Base-by-base conservation (phyloP, 164 flowering plant genomes). In the Buxus sempervirens region DNA sequence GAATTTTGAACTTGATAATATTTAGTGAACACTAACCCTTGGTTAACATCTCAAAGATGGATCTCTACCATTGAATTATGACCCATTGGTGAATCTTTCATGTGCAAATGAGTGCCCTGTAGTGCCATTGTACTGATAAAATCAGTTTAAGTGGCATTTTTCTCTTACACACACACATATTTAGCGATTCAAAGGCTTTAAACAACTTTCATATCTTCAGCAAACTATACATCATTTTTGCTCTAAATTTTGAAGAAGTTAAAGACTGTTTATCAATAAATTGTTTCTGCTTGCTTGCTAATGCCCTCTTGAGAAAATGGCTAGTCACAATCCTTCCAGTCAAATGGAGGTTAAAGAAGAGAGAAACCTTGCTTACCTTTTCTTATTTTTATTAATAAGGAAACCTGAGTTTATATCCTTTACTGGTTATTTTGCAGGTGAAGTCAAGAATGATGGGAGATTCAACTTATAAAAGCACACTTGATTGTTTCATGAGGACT, bases 381-480 rank as follows among this genome's bases (percentile, higher is more conserved):
- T 32, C 5, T 32, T 32, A 32, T 32, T 10, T 41, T 41, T 6
- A 45, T 45, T 4, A 45, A 45, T 6, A 4, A 45, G 51, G 1
- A 45, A 45, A 45, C 51, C n/a, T 54, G 65, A 21, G 42, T 32
- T 60, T 75, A 48, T 45, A 67, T 67, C 4, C 51, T 49, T 48
- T 71, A 62, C 45, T 65, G 24, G 66, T 67, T 67, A 32, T 71
- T 28, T 73, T 79, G 62, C 88, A 91, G 98, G 91, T 91, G 61
- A 91, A 94, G 75, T 94, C 98, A 53, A 87, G 97, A 85, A 91
- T 94, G 98, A 91, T 91, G 98, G 97, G 97, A 60, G 98, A 88
- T 72, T 75, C 96, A 49, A 67, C 85, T 60, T 94, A 91, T 88
- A 90, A 83, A 80, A 90, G 76, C 79, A 90, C 97, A 20, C 49